Percentiles rank a stretch among this genome's conserved stretches.
Conservation (phyloP, 2,329 filamentous ascomycete species). For the Coniochaeta ligniaria region DNA sequence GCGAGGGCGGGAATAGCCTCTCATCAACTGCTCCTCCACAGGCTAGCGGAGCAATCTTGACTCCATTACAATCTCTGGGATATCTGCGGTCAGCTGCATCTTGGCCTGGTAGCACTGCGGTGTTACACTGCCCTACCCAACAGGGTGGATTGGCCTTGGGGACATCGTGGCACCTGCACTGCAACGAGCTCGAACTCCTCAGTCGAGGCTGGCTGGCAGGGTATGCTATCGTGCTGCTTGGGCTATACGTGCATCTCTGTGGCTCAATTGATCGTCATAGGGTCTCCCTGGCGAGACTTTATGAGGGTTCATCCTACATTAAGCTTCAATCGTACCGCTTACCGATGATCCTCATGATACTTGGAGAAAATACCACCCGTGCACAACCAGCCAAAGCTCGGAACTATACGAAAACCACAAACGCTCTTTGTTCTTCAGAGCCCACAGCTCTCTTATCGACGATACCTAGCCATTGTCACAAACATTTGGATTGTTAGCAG, state of each 20-base stretch:
- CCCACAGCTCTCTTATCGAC: not conserved
- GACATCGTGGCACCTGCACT: not conserved
- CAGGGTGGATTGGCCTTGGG: not conserved
- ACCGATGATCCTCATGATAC: not conserved
- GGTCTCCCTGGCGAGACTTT: not conserved
- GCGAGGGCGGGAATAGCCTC: not conserved
- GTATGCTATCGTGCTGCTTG: not conserved
- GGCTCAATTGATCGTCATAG: not conserved
- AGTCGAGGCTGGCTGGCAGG: not conserved
- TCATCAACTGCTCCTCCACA: not conserved
- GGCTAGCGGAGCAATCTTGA: not conserved
- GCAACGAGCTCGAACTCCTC: not conserved
- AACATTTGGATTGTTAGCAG: not conserved
- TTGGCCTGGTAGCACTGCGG: not conserved
- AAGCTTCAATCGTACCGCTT: not conserved
- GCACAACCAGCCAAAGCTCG: not conserved
- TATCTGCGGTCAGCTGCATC: not conserved
- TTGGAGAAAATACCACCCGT: not conserved
- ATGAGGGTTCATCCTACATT: not conserved
- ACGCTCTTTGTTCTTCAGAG: not conserved
- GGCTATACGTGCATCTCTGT: not conserved
- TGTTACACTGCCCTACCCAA: constrained; percentile 1
- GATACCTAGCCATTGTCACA: not conserved
- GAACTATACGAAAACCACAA: not conserved
- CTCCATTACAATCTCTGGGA: not conserved